A percentile compares a stretch with the other conserved stretches of the same genome.
Evolutionary conservation across 2,329 filamentous ascomycete genomes (phyloP).

Genomic region (Ceratocystis huliohia): DNA sequence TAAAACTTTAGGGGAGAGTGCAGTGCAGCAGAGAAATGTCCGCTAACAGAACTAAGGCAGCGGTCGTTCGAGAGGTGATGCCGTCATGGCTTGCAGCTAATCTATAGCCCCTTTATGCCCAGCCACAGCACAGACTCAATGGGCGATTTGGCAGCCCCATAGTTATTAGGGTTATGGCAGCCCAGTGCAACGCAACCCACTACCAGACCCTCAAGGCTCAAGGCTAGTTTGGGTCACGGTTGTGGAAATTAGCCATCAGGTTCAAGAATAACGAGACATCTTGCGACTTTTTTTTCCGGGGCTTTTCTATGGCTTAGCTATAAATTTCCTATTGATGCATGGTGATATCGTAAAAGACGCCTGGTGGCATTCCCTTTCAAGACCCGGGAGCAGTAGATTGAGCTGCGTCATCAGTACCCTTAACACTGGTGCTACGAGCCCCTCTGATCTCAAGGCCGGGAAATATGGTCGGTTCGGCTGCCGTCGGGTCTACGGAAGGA

Average conservation of each 20-base stretch:
- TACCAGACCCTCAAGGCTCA: no score
- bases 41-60: no score
- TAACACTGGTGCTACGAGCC: constrained; percentile 33
- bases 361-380: background rate
- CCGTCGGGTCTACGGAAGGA: background rate
- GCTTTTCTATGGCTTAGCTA: background rate
- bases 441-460: constrained; percentile 53
- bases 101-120: constrained; percentile 4
- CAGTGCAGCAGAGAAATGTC: background rate
- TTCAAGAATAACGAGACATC: no score
- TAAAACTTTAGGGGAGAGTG: background rate
- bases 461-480: constrained; percentile 52
- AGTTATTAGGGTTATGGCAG: background rate
- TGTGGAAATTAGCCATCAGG: no score
- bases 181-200: background rate
- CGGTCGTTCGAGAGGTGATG: background rate
- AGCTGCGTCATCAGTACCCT: background rate
- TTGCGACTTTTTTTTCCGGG: no score
- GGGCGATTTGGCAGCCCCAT: no score
- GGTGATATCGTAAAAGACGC: background rate
- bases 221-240: no score
- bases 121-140: background rate
- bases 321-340: background rate
- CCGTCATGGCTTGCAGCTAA: background rate
- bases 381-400: background rate